Evolutionary conservation across 352 stramenopile genomes (phyloP), one percentile per base, ranked within the genome.

Genomic region (Pseudoperonospora humuli): DNA sequence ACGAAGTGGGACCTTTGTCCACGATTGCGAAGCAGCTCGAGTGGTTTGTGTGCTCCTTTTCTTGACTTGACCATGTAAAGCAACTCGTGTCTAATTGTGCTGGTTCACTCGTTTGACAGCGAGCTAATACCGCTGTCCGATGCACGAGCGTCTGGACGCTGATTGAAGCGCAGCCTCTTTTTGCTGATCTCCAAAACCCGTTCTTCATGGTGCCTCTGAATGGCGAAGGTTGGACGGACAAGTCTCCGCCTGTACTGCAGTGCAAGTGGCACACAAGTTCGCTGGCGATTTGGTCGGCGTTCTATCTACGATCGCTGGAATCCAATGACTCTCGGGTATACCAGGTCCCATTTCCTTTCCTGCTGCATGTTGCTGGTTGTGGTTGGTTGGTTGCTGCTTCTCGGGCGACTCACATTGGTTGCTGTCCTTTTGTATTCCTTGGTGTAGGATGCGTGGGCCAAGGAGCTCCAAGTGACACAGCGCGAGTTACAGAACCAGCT

Each of bases 1-100:
- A 53, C 86, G 90, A 15, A 99, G 97, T 61, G 95, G 95, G 2
- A 99, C 88, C 1, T 96, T 99, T 50, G 65, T 99, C 25, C 97
- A 96, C 53, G 94, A 99, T 71, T 97, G 80, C 45, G 95, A 97
- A 54, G 79, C 89, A 50, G 73, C 91, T 51, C 77, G 84, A 38
- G 70, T 86, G 55, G 74, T 86, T 46, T 26, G 74, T 61, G 21
- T n/a, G n/a, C n/a, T n/a, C n/a, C n/a, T 28, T 18, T 2, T 32
- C 10, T 18, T n/a, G 7, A 7, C 17, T 25, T 25, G 45, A 24
- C 17, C 14, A 15, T 24, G 23, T 15, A 0, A 27, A 10, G n/a
- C n/a, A n/a, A 37, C 0, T 13, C 3, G 0, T 38, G n/a, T 10
- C 41, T 40, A 28, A 26, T 17, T 15, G 4, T 20, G 24, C 26